Percentiles rank a stretch among this genome's conserved stretches.
phyloP scores from a whole-genome alignment of 306 rosid species.

The Pterocarpus macrocarpus region DNA sequence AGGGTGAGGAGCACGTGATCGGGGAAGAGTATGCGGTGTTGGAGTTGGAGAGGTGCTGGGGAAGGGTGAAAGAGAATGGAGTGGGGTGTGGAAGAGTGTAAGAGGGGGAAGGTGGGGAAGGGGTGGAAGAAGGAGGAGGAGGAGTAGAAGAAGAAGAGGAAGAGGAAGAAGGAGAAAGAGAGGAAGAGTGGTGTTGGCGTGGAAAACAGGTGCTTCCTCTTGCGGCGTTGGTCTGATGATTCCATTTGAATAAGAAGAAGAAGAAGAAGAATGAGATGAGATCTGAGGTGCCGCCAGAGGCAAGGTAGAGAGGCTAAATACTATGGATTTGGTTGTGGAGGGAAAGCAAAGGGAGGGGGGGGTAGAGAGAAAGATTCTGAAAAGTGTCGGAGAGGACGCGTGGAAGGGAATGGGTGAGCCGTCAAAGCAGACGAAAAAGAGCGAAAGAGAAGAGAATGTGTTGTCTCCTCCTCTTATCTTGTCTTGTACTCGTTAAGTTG shows the following conservation, averaged over 20 bases:
- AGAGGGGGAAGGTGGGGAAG: conserved; percentile 53
- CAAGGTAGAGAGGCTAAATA: not conserved
- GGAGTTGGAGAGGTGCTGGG: conserved; percentile 39
- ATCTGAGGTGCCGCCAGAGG: too few relatives aligned
- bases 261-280: too few relatives aligned
- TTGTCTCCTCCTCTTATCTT: not conserved
- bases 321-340: too few relatives aligned
- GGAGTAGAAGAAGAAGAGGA: conserved; percentile 51
- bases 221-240: conserved; percentile 63
- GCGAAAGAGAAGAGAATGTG: not conserved
- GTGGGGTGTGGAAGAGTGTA: conserved; percentile 53
- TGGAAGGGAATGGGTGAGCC: not conserved
- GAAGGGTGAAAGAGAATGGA: conserved; percentile 34
- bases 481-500: not conserved
- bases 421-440: not conserved
- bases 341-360: too few relatives aligned
- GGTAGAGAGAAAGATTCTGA: not conserved
- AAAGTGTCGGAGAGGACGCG: conserved; percentile 17
- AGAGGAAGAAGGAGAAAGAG: conserved; percentile 53
- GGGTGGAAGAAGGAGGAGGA: conserved; percentile 48
- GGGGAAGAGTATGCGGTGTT: conserved; percentile 68
- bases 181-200: not conserved
- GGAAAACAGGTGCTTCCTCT: conserved; percentile 53
- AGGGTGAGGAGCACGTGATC: conserved; percentile 70
- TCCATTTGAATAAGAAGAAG: conserved; percentile 57